phyloP scores from a whole-genome alignment of 2,329 filamentous ascomycete genomes.

The Neoscytalidium dimidiatum region DNA sequence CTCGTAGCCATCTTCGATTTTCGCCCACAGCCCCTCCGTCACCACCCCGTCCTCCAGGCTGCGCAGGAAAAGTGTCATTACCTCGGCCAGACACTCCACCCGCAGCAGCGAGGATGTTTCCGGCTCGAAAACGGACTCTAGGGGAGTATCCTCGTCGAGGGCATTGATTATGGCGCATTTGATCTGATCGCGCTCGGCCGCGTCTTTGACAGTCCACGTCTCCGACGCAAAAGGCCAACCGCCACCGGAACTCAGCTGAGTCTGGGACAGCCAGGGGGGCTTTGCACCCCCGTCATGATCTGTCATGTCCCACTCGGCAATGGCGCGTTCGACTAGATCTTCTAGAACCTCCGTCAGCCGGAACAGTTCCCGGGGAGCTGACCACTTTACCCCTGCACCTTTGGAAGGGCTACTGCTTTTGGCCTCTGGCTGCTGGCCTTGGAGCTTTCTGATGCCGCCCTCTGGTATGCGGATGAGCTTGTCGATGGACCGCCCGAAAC shows the following conservation, averaged over 20 bases:
- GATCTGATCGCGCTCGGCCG: constrained; percentile 44
- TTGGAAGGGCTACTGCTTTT: constrained; percentile 23
- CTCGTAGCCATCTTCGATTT: constrained; percentile 61
- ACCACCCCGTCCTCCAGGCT: constrained; percentile 81
- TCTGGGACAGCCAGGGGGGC: constrained; percentile 51
- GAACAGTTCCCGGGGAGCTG: constrained; percentile 86
- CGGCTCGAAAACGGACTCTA: constrained; percentile 59
- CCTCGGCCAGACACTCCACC: constrained; percentile 73
- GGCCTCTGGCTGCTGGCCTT: constrained; percentile 54
- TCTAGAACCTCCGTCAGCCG: constrained; percentile 81
- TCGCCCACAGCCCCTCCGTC: constrained; percentile 68
- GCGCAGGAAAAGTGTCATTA: constrained; percentile 71
- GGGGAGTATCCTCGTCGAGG: constrained; percentile 68
- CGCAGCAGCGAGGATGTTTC: constrained; percentile 66
- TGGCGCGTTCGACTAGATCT: constrained; percentile 57
- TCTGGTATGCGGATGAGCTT: constrained; percentile 85
- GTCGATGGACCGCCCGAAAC: constrained; percentile 82
- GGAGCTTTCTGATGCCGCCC: constrained; percentile 71
- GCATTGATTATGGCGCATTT: constrained; percentile 58
- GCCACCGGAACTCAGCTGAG: background rate
- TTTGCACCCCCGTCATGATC: constrained; percentile 34
- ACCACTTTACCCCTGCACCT: constrained; percentile 63
- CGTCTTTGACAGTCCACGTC: constrained; percentile 48
- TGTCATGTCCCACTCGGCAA: constrained; percentile 66
- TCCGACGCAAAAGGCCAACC: constrained; percentile 62